Evolutionary conservation across 1,284 basidiomycete species (phyloP), one percentile per base, ranked within the genome.

Genomic region (Leucoagaricus sp.): DNA sequence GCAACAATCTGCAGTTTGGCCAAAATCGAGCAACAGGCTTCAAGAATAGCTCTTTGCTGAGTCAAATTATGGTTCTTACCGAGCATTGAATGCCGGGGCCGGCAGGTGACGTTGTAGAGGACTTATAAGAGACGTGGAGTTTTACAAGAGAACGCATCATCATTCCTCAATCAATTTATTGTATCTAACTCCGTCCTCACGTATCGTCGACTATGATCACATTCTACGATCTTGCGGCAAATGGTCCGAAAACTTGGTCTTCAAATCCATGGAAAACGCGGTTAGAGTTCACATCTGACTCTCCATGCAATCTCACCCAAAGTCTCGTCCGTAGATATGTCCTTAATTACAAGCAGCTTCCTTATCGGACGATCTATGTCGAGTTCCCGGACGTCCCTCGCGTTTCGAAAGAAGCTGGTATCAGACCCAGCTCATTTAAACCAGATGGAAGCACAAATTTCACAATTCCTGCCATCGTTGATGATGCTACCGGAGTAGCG

Each of bases 331-430:
- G 23, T 53, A 72, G 71, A 53, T 74, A 67, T 42, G 57, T 62
- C 15, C 65, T 79, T 3, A 76, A 77, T 58, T 75, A 65, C 65
- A 80, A 80, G 59, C 62, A 67, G 0, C 60, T 79, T 15, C 65
- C 72, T 1, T 76, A 75, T 66, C 65, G 66, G 36, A 79, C 75
- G 13, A 69, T 67, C 28, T 78, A 74, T 72, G 52, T 78, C 15
- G 72, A 75, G 42, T 76, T 69, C 46, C 71, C 71, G 0, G 76
- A 79, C 44, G 74, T 81, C 55, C 72, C 67, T 41, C 51, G 61
- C 2, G 56, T 65, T 1, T 68, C 65, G 53, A 69, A 69, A 53
- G 61, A 66, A 21, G 49, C 72, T 5, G 74, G 74, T 1, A 69
- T 72, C 3, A 48, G 63, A 2, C 72, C 75, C 1, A 29, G 28